phyloP scores from a whole-genome alignment of 768 basidiomycete genomes.

The Tylopilus cervinicoccineus region DNA sequence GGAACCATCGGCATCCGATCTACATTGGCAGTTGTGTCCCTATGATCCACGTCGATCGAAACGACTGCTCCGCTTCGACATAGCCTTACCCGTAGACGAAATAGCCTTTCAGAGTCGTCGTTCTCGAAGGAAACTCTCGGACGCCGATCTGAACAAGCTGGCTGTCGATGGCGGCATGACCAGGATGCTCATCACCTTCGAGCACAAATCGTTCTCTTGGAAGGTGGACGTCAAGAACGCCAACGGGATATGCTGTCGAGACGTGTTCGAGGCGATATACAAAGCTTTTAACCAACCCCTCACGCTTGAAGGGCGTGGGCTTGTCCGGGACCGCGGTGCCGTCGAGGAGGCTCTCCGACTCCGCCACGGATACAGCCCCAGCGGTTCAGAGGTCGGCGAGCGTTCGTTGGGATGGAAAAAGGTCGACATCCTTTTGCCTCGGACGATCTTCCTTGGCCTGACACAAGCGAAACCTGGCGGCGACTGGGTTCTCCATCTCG shows the following conservation, averaged over 20 bases:
- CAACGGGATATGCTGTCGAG: slow-evolving; percentile 47
- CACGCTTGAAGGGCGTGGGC: slow-evolving; percentile 40
- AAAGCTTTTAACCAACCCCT: slow-evolving; percentile 42
- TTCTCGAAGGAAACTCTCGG: slow-evolving; percentile 28
- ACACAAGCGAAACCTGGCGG: slow-evolving; percentile 31
- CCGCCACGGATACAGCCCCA: slow-evolving; percentile 40
- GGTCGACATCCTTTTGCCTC: slow-evolving; percentile 50
- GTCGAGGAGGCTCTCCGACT: slow-evolving; percentile 42
- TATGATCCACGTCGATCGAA: slow-evolving; percentile 30
- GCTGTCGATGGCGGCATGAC: slow-evolving; percentile 41
- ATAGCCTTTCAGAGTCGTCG: slow-evolving; percentile 22
- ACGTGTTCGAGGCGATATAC: slow-evolving; percentile 57
- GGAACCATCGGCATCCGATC: slow-evolving; percentile 36
- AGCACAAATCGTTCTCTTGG: slow-evolving; percentile 32
- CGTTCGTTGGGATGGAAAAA: slow-evolving; percentile 48
- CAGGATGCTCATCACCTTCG: slow-evolving; percentile 47
- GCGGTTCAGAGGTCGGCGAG: slow-evolving; percentile 37
- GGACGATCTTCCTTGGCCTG: slow-evolving; percentile 51
- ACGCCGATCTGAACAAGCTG: slow-evolving; percentile 38
- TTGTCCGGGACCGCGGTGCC: slow-evolving; percentile 22
- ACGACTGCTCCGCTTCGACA: slow-evolving; percentile 43
- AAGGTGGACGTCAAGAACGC: slow-evolving; percentile 39
- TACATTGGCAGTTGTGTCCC: slow-evolving; percentile 48
- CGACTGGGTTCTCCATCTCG: slow-evolving; percentile 33
- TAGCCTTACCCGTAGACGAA: slow-evolving; percentile 40